Evolutionary conservation across 495 filamentous ascomycete species (phyloP).

Genomic region (Penicillium nucicola): DNA sequence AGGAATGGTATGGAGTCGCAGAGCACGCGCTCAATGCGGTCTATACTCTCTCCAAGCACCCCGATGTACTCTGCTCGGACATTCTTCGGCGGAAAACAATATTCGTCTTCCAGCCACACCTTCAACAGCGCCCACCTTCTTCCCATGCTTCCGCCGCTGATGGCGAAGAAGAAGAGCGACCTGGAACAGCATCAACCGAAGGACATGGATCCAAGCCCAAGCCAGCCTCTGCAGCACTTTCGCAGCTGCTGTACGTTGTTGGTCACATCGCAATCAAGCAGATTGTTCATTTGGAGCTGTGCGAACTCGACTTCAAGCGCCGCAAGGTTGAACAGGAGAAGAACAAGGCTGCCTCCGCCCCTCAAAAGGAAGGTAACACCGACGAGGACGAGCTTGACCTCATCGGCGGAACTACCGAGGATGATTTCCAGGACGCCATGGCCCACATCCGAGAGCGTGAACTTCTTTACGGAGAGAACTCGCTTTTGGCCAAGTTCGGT

Average conservation of each 20-base stretch:
- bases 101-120: conserved; percentile 62
- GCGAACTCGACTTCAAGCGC: conserved; percentile 95
- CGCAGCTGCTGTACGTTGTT: conserved; percentile 91
- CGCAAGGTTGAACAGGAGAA: conserved; percentile 94
- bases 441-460: conserved; percentile 91
- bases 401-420: conserved; percentile 95
- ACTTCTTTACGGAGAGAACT: conserved; percentile 81
- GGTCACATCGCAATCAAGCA: conserved; percentile 98
- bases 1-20: conserved; percentile 97
- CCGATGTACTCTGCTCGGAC: conserved; percentile 90
- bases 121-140: conserved; percentile 33
- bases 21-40: conserved; percentile 97
- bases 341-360: conserved; percentile 54
- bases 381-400: conserved; percentile 82
- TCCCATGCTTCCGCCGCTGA: conserved; percentile 25
- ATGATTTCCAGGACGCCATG: conserved; percentile 98
- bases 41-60: conserved; percentile 91
- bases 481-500: conserved; percentile 84
- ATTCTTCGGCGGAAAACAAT: conserved; percentile 85
- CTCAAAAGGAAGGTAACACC: conserved; percentile 44
- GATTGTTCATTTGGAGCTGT: conserved; percentile 98
- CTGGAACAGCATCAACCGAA: conserved; percentile 33
- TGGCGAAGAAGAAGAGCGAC: conserved; percentile 49
- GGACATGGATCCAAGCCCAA: conserved; percentile 27
- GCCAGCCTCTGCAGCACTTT: conserved; percentile 65